Evolutionary conservation across 768 basidiomycete species (phyloP), one percentile per base, ranked within the genome.

Genomic region (Psilocybe tampanensis): DNA sequence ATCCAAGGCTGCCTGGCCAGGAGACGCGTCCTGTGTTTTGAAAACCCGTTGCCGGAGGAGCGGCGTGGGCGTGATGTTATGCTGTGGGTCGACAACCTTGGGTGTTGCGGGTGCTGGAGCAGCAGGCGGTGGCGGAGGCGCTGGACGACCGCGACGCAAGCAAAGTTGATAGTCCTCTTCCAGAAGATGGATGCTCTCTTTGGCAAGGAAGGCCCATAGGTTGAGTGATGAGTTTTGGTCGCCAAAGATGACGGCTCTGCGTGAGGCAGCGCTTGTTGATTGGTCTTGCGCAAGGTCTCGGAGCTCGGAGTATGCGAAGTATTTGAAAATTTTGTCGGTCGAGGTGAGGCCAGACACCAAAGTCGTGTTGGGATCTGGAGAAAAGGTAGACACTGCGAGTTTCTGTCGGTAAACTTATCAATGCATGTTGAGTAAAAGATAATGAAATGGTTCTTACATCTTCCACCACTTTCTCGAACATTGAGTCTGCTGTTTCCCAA

Each of bases 161-260:
- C 92, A 74, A 0, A 76, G 72, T 62, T 88, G 88, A 59, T 92
- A 92, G 67, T 94, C 89, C 1, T 73, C 66, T 8, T 89, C 90
- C 1, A 93, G 75, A 7, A 80, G 66, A 9, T 89, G 64, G 2
- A 94, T 76, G 8, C 80, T 76, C 53, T 86, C 83, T 3, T 89
- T 79, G 8, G 75, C 74, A 29, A 92, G 71, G 1, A 76, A 76
- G 18, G 73, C 74, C 91, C 92, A 93, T 8, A 90, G 70, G 50
- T 74, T 83, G 0, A 85, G 86, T 8, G 73, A 76, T 50, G 83
- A 82, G 61, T 87, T 88, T 64, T 88, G 86, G 61, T 92, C 89
- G 0, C 79, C 79, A 63, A 90, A 92, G 0, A 92, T 65, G 0
- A 81, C 77, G 0, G 78, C 77, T 11, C 88, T 79, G 32, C 77